These are phyloP conservation scores for Globisporangium cylindrosporum DNA, from an alignment of 352 stramenopile genomes.

Conservation along the genomic window DNA sequence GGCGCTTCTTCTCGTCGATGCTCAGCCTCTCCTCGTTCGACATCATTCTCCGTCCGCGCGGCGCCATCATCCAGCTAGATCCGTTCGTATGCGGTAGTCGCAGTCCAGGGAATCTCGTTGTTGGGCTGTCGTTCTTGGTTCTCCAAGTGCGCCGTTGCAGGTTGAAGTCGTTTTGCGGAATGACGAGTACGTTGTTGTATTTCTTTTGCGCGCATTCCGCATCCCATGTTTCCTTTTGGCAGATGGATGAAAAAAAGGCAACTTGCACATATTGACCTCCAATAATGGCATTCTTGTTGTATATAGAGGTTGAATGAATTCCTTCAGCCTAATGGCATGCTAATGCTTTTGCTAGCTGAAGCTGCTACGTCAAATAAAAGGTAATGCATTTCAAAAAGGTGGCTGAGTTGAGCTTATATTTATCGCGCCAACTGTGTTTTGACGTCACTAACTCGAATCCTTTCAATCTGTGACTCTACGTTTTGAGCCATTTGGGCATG, in stretches of 20 bases:
- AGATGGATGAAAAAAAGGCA: slow-evolving; percentile 4
- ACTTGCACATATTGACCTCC: slow-evolving; percentile 3
- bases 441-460: background rate
- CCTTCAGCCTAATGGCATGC: no score
- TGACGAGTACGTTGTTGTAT: background rate
- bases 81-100: slow-evolving; percentile 8
- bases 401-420: background rate
- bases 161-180: slow-evolving; percentile 5
- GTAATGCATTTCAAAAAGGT: no score
- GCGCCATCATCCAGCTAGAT: slow-evolving; percentile 32
- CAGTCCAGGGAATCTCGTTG: background rate
- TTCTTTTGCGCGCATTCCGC: slow-evolving; percentile 8
- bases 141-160: background rate
- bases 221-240: slow-evolving; percentile 12
- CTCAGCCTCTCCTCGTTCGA: slow-evolving; percentile 31
- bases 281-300: background rate
- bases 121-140: background rate
- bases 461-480: background rate
- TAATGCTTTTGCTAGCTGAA: background rate
- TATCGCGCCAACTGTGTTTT: background rate
- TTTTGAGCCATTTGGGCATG: background rate
- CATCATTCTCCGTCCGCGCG: slow-evolving; percentile 31
- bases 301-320: no score
- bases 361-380: background rate
- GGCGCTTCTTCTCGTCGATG: slow-evolving; percentile 38